Conservation (phyloP, 108 stramenopile genomes). For the Hondaea fermentalgiana region DNA sequence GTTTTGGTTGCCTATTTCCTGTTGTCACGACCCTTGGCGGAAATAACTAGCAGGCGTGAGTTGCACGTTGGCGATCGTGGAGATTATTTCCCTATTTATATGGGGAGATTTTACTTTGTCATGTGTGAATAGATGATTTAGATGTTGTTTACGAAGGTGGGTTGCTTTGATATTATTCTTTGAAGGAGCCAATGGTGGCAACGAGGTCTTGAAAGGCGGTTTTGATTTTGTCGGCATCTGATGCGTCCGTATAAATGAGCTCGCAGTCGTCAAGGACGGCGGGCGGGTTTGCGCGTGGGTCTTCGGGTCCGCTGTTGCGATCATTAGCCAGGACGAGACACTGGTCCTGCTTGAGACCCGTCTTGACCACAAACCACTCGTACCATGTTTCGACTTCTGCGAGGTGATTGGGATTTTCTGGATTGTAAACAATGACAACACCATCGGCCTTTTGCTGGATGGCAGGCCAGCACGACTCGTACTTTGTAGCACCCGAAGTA, state of each 20-base stretch:
- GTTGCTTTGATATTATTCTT: neutral
- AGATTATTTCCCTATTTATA: no score
- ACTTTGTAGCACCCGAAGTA: neutral
- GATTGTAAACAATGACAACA: neutral
- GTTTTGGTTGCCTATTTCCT: neutral
- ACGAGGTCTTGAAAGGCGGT: neutral
- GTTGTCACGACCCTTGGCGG: neutral
- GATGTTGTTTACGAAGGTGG: no score
- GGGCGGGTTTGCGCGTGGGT: neutral
- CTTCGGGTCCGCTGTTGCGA: neutral
- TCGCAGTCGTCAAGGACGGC: neutral
- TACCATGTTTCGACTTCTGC: conserved; percentile 16
- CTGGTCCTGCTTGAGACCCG: neutral
- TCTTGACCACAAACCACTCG: neutral
- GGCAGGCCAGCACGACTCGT: conserved; percentile 4
- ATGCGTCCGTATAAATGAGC: neutral
- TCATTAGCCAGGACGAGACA: neutral
- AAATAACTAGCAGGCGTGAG: no score
- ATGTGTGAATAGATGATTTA: no score
- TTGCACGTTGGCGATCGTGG: no score
- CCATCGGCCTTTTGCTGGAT: neutral
- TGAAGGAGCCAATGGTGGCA: neutral
- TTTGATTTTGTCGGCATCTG: neutral
- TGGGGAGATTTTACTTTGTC: no score
- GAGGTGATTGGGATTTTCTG: neutral